Percentiles rank a stretch among this genome's conserved stretches.
Conservation (phyloP, 441 rosid species). For the Flueggea neowawraea region DNA sequence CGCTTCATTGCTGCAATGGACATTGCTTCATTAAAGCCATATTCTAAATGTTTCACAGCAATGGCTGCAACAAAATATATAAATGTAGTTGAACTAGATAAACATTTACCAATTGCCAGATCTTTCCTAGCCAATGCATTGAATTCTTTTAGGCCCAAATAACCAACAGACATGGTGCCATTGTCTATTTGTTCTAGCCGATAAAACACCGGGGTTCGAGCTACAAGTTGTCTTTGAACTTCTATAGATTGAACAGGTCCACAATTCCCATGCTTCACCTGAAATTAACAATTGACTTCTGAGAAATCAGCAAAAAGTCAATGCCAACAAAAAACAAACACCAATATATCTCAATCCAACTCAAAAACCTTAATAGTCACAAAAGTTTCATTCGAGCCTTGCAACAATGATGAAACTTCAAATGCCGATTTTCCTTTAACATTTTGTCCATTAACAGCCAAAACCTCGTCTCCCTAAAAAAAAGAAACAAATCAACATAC, state of each 20-base stretch:
- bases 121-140: slow-evolving; percentile 95
- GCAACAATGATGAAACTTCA: slow-evolving; percentile 90
- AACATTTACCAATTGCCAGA: slow-evolving; percentile 69
- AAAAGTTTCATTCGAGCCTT: slow-evolving; percentile 86
- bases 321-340: slow-evolving; percentile 6
- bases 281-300: slow-evolving; percentile 17
- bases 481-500: slow-evolving; percentile 2
- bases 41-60: no score
- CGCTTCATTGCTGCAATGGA: slow-evolving; percentile 73
- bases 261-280: slow-evolving; percentile 93
- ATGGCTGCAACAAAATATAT: no score
- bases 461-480: slow-evolving; percentile 80
- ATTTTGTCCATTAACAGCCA: slow-evolving; percentile 78
- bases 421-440: slow-evolving; percentile 87
- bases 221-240: slow-evolving; percentile 82
- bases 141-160: slow-evolving; percentile 87
- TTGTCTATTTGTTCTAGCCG: slow-evolving; percentile 75
- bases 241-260: slow-evolving; percentile 64
- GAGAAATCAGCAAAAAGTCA: slow-evolving; percentile 2
- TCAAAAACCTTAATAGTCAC: slow-evolving; percentile 67
- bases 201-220: slow-evolving; percentile 80
- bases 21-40: slow-evolving; percentile 1
- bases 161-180: slow-evolving; percentile 62
- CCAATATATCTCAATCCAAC: slow-evolving; percentile 2
- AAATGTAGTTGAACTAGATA: slow-evolving; percentile 2